Evolutionary conservation across 2,329 filamentous ascomycete species (phyloP).

Genomic region (Fusarium torreyae): DNA sequence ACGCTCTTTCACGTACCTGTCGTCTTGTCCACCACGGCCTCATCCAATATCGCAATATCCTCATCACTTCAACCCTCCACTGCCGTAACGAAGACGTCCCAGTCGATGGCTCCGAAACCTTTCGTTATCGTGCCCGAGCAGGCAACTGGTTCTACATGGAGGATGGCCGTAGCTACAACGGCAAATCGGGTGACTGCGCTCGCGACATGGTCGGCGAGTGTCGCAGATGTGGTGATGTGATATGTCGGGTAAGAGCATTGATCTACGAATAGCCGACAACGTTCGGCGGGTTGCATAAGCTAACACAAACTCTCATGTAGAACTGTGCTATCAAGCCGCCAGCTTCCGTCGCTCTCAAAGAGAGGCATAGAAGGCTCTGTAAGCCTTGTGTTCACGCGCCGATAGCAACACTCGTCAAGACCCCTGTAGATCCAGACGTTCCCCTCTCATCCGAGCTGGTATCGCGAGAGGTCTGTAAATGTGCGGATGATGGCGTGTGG

Average conservation of each 20-base stretch:
- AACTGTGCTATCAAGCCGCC: slow-evolving; percentile 93
- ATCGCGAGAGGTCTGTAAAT: slow-evolving; percentile 69
- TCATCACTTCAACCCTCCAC: slow-evolving; percentile 82
- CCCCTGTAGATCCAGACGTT: slow-evolving; percentile 61
- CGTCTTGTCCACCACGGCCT: slow-evolving; percentile 84
- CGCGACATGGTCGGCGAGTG: slow-evolving; percentile 90
- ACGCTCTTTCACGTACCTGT: slow-evolving; percentile 86
- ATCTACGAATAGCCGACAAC: slow-evolving; percentile 11
- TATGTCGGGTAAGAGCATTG: slow-evolving; percentile 80
- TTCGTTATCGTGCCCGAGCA: slow-evolving; percentile 70
- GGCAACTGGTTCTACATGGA: slow-evolving; percentile 74
- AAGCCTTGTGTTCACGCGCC: slow-evolving; percentile 80
- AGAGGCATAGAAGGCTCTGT: slow-evolving; percentile 87
- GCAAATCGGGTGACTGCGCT: slow-evolving; percentile 84
- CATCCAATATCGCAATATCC: slow-evolving; percentile 81
- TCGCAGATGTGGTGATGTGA: slow-evolving; percentile 79
- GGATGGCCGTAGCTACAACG: slow-evolving; percentile 67
- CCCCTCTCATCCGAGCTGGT: slow-evolving; percentile 69
- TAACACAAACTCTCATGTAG: slow-evolving; percentile 62
- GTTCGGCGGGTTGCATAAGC: slow-evolving; percentile 14
- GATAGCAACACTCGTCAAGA: slow-evolving; percentile 68
- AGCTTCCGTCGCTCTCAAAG: slow-evolving; percentile 74
- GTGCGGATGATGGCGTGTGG: slow-evolving; percentile 76
- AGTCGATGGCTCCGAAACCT: slow-evolving; percentile 68
- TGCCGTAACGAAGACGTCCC: slow-evolving; percentile 80